phyloP scores from a whole-genome alignment of 306 rosid species.

The Castanea crenata region DNA sequence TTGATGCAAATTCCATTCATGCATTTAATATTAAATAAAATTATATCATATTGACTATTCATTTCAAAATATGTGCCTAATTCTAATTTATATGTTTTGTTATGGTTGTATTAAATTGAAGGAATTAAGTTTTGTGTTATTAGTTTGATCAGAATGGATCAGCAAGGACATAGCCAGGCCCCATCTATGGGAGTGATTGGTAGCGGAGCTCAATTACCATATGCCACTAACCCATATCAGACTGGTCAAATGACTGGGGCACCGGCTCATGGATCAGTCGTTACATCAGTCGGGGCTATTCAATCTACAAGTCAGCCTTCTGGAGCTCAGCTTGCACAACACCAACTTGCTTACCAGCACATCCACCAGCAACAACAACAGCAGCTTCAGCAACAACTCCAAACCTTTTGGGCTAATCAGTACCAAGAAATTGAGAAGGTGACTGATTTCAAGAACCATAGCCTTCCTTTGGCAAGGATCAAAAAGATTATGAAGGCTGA shows the following conservation, averaged over 20 bases:
- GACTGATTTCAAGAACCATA: conserved; percentile 71
- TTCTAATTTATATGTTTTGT: background rate
- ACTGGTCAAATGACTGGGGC: conserved; percentile 34
- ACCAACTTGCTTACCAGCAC: conserved; percentile 61
- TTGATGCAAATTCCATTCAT: background rate
- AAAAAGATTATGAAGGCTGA: conserved; percentile 80
- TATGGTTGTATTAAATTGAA: background rate
- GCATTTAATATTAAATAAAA: background rate
- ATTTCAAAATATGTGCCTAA: background rate
- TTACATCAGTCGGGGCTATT: conserved; percentile 31
- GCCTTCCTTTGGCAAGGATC: conserved; percentile 75
- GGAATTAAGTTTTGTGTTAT: conserved; percentile 15
- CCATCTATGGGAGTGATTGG: conserved; percentile 40
- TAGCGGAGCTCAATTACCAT: conserved; percentile 38
- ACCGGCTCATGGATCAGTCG: conserved; percentile 26
- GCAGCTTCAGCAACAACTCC: conserved; percentile 63
- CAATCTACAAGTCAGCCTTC: conserved; percentile 45
- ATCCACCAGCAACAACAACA: conserved; percentile 53
- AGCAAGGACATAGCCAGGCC: conserved; percentile 38
- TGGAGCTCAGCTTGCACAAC: conserved; percentile 55
- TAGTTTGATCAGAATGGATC: conserved; percentile 33
- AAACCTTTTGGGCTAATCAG: conserved; percentile 54
- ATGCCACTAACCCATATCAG: conserved; percentile 40
- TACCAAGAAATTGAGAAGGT: conserved; percentile 58
- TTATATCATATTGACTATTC: background rate